A percentile compares a stretch with the other conserved stretches of the same genome.
These are phyloP conservation scores for Tieghemiomyces parasiticus DNA, from an alignment of 192 early-diverging fungal species.

Conservation along the genomic window DNA sequence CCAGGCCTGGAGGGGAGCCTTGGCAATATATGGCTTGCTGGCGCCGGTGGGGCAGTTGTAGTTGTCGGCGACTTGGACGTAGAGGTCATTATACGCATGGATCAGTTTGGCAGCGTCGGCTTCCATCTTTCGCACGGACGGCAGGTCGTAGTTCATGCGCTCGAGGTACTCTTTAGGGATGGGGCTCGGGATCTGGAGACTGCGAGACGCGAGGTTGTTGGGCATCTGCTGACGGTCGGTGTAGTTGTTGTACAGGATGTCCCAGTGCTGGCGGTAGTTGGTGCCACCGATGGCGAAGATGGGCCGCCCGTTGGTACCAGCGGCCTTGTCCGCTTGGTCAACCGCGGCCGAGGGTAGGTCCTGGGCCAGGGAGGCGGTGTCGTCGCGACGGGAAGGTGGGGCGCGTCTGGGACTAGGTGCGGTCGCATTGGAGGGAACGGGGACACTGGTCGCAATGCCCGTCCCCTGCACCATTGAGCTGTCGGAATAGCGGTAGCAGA, in stretches of 20 bases:
- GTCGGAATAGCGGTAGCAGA: slow-evolving; percentile 33
- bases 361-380: too few species aligned
- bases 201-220: background rate
- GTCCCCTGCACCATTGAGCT: slow-evolving; percentile 12
- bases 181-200: background rate
- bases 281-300: background rate
- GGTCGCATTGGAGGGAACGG: background rate
- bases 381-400: too few species aligned
- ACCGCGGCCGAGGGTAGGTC: too few species aligned
- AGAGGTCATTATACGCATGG: background rate
- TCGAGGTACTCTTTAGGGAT: background rate
- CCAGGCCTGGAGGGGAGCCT: background rate
- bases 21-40: background rate
- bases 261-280: background rate
- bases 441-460: background rate
- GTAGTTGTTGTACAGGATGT: background rate
- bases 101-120: background rate
- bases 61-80: background rate
- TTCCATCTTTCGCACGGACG: background rate
- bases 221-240: background rate
- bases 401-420: too few species aligned
- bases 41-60: background rate
- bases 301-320: background rate
- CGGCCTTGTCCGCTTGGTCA: too few species aligned
- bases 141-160: background rate